A percentile compares a stretch with the other conserved stretches of the same genome.
Evolutionary conservation across 2,329 filamentous ascomycete species (phyloP).

Genomic region (Neurospora sp.): DNA sequence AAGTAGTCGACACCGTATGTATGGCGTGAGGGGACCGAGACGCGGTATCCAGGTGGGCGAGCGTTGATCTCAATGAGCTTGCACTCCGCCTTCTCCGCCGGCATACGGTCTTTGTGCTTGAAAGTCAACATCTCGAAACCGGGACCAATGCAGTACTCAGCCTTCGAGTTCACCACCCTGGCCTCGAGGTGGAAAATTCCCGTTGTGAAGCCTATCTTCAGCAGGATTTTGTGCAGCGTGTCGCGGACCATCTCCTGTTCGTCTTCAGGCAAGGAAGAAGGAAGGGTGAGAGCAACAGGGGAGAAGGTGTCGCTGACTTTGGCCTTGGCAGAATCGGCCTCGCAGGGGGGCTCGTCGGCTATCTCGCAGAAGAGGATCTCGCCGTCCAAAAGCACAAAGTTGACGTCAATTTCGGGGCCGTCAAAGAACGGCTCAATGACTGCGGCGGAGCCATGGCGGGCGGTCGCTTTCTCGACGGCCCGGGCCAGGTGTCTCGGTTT

Average conservation of each 20-base stretch:
- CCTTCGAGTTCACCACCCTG: constrained; percentile 9
- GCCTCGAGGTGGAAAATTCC: constrained; percentile 18
- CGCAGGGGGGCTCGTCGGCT: constrained; percentile 16
- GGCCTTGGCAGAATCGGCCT: constrained; percentile 11
- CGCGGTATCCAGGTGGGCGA: constrained; percentile 16
- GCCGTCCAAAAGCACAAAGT: constrained; percentile 17
- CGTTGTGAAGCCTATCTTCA: constrained; percentile 14
- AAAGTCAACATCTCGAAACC: too few species aligned
- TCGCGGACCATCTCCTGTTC: constrained; percentile 13
- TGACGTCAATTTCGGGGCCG: constrained; percentile 18
- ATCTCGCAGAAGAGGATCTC: constrained; percentile 16
- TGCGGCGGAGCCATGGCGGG: constrained; percentile 15
- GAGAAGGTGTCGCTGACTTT: constrained; percentile 17
- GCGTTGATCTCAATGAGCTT: constrained; percentile 19
- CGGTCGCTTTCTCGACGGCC: constrained; percentile 11
- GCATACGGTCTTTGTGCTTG: too few species aligned
- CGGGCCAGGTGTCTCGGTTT: too few species aligned
- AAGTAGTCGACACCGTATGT: constrained; percentile 20
- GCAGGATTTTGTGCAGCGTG: constrained; percentile 13
- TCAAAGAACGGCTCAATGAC: constrained; percentile 19
- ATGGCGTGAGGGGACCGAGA: constrained; percentile 14
- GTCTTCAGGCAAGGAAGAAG: constrained; percentile 9
- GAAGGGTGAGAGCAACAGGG: constrained; percentile 16
- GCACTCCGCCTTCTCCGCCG: not conserved
- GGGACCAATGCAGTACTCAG: too few species aligned